Evolutionary conservation across 257 asterid species (phyloP), one percentile per base, ranked within the genome.

Genomic region (Eustoma russellianum): DNA sequence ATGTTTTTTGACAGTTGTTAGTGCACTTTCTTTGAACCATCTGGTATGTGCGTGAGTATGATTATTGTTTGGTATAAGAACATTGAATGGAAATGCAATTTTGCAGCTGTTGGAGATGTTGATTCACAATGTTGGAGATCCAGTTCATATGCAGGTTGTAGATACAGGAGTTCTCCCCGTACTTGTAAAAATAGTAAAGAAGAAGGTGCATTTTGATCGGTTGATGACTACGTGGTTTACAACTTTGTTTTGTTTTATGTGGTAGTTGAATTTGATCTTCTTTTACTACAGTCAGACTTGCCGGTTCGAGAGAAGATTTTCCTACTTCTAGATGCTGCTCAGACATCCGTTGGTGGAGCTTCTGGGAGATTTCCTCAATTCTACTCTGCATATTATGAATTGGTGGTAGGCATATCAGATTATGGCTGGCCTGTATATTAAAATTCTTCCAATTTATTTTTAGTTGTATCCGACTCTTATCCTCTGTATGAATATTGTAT

Each of bases 301-400:
- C 83, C 83, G 50, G 91, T 83, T 44, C 79, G 97, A 10, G 98
- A 92, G 67, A 83, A 78, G 77, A 79, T 85, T 13, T 92, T 92
- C 76, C 90, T 85, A 62, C 83, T 92, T 50, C 71, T 92, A 68
- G 98, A 92, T 74, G 97, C 97, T 1, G 94, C 95, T 48, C 98
- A 88, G 66, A 87, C 97, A 60, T 88, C 97, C 43, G 86, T 92
- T 59, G 97, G 98, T 43, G 97, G 98, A 66, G 88, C 84, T 79
- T 72, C 89, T 28, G 98, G 98, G 64, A 76, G 70, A 66, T 92
- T 85, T 72, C 97, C 98, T 65, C 95, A 92, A 57, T 92, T 84
- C 73, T 85, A 82, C 69, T 43, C 83, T n/a, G 77, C 97, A 44
- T 92, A 84, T 67, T 85, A 79, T 75, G 98, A 92, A 66, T 73